phyloP scores from a whole-genome alignment of 116 monocot species.

The Posidonia oceanica region DNA sequence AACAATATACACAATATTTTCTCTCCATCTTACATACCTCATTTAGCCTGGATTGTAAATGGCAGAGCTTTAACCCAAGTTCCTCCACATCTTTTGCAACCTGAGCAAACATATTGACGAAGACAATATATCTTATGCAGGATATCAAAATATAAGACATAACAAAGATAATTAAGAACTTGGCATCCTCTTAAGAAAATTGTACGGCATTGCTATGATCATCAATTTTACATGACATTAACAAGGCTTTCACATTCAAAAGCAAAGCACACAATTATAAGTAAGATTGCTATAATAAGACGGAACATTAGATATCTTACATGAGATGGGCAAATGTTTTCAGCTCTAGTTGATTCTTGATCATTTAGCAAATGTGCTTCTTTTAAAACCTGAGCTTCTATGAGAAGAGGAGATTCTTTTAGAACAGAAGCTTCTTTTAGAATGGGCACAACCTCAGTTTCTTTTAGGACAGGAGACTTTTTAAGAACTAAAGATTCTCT shows the following conservation, averaged over 20 bases:
- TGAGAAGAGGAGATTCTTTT: conserved; percentile 15
- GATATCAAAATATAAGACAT: no score
- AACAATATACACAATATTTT: no score
- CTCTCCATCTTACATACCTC: no score
- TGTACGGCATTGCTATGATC: no score
- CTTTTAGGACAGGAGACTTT: background rate
- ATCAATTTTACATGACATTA: background rate
- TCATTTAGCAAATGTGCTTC: conserved; percentile 12
- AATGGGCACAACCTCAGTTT: conserved; percentile 8
- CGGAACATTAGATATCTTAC: conserved; percentile 21
- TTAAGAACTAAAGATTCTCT: background rate
- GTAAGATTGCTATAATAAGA: conserved; percentile 2
- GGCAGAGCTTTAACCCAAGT: conserved; percentile 32
- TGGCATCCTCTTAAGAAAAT: no score
- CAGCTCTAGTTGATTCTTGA: conserved; percentile 16
- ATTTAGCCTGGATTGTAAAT: conserved; percentile 43
- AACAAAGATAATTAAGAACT: no score
- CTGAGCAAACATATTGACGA: background rate
- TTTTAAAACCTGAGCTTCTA: conserved; percentile 10
- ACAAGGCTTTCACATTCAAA: background rate
- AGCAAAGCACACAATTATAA: background rate
- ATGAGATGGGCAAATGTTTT: conserved; percentile 24
- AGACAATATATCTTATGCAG: background rate
- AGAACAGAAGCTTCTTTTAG: conserved; percentile 18
- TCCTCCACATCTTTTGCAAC: conserved; percentile 16